phyloP scores from a whole-genome alignment of 2,329 filamentous ascomycete species.

The Colletotrichum sp. region DNA sequence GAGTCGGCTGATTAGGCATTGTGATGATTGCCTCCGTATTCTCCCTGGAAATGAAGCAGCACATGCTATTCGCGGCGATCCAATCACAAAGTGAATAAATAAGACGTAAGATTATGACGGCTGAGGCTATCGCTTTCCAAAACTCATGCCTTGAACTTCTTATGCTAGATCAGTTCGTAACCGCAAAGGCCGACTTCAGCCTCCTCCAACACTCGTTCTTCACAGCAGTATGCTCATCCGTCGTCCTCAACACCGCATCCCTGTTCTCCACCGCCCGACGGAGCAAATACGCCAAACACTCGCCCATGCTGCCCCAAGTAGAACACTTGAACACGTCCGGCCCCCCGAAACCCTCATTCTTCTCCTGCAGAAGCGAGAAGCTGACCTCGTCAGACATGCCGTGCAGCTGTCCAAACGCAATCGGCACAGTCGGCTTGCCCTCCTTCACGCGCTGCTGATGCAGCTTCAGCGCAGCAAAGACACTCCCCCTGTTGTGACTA shows the following conservation, averaged over 20 bases:
- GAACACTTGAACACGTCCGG: conserved; percentile 44
- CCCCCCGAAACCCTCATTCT: conserved; percentile 24
- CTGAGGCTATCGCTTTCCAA: background rate
- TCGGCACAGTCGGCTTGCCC: conserved; percentile 34
- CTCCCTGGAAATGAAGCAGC: background rate
- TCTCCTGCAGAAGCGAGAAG: conserved; percentile 49
- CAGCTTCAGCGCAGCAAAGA: conserved; percentile 46
- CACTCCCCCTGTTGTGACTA: conserved; percentile 53
- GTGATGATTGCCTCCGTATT: background rate
- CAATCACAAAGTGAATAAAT: background rate
- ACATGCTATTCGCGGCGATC: no score
- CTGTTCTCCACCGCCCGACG: conserved; percentile 43
- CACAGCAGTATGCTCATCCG: conserved; percentile 33
- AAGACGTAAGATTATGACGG: background rate
- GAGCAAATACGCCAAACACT: conserved; percentile 42
- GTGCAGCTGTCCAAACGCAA: conserved; percentile 58
- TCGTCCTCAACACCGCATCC: conserved; percentile 32
- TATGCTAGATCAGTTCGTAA: background rate
- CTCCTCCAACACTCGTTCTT: conserved; percentile 33
- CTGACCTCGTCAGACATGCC: conserved; percentile 64
- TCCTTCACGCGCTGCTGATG: conserved; percentile 44
- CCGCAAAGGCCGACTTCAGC: conserved; percentile 26
- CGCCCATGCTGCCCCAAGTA: conserved; percentile 42
- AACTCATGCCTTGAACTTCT: background rate
- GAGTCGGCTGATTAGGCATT: background rate